Evolutionary conservation across 306 rosid genomes (phyloP), one percentile per base, ranked within the genome.

Genomic region (Glycyrrhiza uralensis): DNA sequence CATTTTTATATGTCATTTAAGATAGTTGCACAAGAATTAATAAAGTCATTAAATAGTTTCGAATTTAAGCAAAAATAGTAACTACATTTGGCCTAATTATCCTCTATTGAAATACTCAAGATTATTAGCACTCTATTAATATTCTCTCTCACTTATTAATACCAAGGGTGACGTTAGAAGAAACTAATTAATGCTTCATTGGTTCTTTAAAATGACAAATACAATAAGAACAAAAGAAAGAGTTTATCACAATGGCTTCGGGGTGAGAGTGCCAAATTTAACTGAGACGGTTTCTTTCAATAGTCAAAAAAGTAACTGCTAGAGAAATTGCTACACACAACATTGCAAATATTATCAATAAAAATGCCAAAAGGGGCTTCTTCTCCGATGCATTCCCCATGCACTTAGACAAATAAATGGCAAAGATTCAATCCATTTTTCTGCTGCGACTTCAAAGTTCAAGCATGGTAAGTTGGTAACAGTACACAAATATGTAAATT

Each of bases 381-480:
- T 32, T 59, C 44, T 17, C 28, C 29, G 3, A 59, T 33, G 42
- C 52, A 76, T 19, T 29, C 30, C 67, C 67, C 11, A 12, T 23
- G 29, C 75, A 41, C 17, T 76, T 2, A 1, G 55, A 55, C 63
- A 57, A 10, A 26, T 15, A 63, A 18, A 42, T 4, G 7, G 50
- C 30, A 39, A 66, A 18, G n/a, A 41, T 51, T 51, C 47, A 18
- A 60, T 45, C 28, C 24, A 13, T 36, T 68, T 55, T 15, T 33
- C 62, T 12, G 6, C 49, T 2, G 6, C 46, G 14, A 58, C 71
- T 73, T 61, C 57, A 35, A 67, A 9, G 17, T 5, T 36, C 49
- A 55, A 42, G 55, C 26, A 22, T 71, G 11, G 69, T n/a, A n/a
- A n/a, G n/a, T n/a, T n/a, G n/a, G n/a, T 71, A 57, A 47, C 15